Conservation (phyloP, 805 yeast genomes). For the Grigorovia yakushimaensis region DNA sequence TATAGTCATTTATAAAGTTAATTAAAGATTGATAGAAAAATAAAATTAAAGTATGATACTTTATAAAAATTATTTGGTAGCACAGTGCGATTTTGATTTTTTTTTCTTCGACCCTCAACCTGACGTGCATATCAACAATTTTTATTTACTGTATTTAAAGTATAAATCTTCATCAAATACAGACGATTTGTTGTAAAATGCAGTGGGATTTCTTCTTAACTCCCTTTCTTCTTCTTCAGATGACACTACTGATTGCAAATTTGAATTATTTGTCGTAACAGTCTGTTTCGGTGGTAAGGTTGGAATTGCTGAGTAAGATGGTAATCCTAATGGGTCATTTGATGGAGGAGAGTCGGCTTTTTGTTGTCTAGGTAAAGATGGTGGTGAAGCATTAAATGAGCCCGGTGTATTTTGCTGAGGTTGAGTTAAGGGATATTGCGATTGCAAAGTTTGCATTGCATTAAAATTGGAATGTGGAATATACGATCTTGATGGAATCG, state of each 20-base stretch:
- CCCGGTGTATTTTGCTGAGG: not conserved
- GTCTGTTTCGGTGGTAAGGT: not conserved
- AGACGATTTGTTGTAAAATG: constrained; percentile 41
- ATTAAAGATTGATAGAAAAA: too few species aligned
- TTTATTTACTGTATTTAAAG: constrained; percentile 25
- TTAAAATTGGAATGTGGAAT: not conserved
- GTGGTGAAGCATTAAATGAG: not conserved
- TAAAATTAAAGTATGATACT: too few species aligned
- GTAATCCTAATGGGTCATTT: not conserved
- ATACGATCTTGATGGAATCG: not conserved
- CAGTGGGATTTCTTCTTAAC: constrained; percentile 28
- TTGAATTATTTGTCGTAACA: constrained; percentile 12
- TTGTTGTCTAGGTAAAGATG: not conserved
- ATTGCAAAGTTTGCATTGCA: not conserved
- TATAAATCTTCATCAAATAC: constrained; percentile 41
- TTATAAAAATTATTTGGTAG: too few species aligned
- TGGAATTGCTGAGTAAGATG: not conserved
- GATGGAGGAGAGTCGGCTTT: not conserved
- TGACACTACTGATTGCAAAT: constrained; percentile 4
- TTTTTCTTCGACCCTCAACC: too few species aligned
- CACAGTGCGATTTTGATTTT: too few species aligned
- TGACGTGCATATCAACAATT: not conserved
- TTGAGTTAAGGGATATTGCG: constrained; percentile 4
- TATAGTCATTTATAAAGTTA: too few species aligned
- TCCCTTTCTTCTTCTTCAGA: constrained; percentile 17